Evolutionary conservation across 169 alveolate species (phyloP).

Genomic region (Plasmodium cynomolgi): DNA sequence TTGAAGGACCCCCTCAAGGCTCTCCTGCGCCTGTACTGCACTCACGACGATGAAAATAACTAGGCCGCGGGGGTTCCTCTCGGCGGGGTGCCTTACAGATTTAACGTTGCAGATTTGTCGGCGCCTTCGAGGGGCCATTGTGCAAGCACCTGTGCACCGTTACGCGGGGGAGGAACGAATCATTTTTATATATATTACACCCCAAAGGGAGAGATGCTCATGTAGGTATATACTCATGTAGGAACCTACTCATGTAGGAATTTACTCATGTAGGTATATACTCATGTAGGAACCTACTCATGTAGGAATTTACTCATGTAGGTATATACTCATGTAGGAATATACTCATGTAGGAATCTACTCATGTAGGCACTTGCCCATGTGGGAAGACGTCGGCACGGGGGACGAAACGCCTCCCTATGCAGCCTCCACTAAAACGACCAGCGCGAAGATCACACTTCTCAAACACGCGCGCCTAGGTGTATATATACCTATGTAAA

Average conservation of each 20-base stretch:
- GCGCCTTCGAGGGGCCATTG: background rate
- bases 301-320: too few species aligned
- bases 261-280: background rate
- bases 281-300: too few species aligned
- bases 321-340: background rate
- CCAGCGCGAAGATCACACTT: background rate
- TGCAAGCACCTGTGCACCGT: too few species aligned
- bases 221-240: background rate
- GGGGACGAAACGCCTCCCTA: background rate
- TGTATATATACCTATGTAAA: background rate
- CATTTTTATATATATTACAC: background rate
- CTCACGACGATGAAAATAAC: constrained; percentile 88
- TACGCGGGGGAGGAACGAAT: background rate
- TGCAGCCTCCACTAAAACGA: background rate
- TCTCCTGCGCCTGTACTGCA: constrained; percentile 87
- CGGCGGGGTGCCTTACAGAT: background rate
- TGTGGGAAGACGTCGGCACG: background rate
- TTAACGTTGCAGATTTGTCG: background rate
- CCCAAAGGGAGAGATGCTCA: background rate
- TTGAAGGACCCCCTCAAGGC: constrained; percentile 92
- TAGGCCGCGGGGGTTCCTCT: background rate
- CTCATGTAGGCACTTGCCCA: background rate
- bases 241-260: background rate
- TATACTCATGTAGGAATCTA: too few species aligned
- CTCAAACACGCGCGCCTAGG: background rate